These are phyloP conservation scores for Dioscorea cayenensis DNA, from an alignment of 116 monocot species.

Conservation along the genomic window DNA sequence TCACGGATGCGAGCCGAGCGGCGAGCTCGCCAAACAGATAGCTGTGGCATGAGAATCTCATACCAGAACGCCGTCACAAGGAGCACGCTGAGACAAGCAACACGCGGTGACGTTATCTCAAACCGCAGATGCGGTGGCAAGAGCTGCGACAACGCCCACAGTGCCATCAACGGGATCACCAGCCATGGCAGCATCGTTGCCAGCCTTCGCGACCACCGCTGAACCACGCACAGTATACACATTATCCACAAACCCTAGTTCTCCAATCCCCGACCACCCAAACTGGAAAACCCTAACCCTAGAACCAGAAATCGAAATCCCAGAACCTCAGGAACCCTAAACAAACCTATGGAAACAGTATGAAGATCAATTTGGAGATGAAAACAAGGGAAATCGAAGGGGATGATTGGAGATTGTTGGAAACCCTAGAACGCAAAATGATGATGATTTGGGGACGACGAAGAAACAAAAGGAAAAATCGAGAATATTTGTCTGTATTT, in stretches of 20 bases:
- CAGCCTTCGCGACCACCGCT: slow-evolving; percentile 43
- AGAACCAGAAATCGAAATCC: not conserved
- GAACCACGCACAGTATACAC: slow-evolving; percentile 56
- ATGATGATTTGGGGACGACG: no score
- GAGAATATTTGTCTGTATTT: no score
- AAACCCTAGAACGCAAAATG: no score
- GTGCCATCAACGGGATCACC: slow-evolving; percentile 30
- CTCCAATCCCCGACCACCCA: not conserved
- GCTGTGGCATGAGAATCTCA: slow-evolving; percentile 35
- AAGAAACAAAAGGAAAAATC: no score
- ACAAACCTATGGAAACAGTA: no score
- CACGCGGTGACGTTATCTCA: slow-evolving; percentile 45
- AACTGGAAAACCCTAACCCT: not conserved
- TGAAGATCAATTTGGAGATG: no score
- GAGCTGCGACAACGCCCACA: slow-evolving; percentile 43
- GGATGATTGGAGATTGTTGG: no score
- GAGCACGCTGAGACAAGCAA: slow-evolving; percentile 41
- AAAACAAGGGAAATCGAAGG: no score
- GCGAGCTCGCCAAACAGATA: slow-evolving; percentile 38
- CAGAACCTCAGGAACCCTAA: not conserved
- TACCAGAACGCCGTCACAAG: slow-evolving; percentile 46
- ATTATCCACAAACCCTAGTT: slow-evolving; percentile 17
- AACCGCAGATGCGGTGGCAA: slow-evolving; percentile 34
- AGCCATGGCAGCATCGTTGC: slow-evolving; percentile 50
- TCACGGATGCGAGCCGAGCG: slow-evolving; percentile 37